A percentile compares a stretch with the other conserved stretches of the same genome.
phyloP scores from a whole-genome alignment of 75 land plant species.

The Cunninghamia lanceolata region DNA sequence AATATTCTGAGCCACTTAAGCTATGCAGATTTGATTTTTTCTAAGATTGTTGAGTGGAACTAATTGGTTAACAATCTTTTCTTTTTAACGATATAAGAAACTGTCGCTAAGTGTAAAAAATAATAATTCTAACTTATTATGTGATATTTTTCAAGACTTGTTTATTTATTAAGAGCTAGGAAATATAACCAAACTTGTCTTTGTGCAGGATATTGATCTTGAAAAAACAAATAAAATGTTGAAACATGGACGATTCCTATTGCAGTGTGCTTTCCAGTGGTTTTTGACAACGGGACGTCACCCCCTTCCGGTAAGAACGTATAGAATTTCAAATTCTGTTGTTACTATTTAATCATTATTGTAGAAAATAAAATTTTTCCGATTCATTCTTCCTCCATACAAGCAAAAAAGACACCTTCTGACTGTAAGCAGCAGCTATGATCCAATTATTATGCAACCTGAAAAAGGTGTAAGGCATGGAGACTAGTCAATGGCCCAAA shows the following conservation, averaged over 20 bases:
- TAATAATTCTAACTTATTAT: not conserved
- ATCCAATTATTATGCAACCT: not conserved
- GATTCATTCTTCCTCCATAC: not conserved
- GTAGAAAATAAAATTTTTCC: not conserved
- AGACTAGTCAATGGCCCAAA: not conserved
- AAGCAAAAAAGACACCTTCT: not conserved
- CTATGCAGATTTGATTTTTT: not conserved
- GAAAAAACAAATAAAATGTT: constrained; percentile 7
- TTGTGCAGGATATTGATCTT: constrained; percentile 9
- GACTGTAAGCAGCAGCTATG: not conserved
- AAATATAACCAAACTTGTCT: not conserved
- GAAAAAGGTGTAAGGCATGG: too few species aligned
- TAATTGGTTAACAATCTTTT: not conserved
- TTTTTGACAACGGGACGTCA: constrained; percentile 11
- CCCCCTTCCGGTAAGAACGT: not conserved
- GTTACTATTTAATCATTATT: not conserved
- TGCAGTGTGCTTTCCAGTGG: constrained; percentile 13
- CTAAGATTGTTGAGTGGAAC: not conserved
- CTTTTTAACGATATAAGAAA: not conserved
- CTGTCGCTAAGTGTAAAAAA: not conserved
- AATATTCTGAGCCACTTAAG: not conserved
- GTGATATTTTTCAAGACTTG: not conserved
- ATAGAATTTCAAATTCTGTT: not conserved
- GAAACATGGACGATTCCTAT: constrained; percentile 9
- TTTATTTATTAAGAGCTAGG: not conserved